A percentile compares a stretch with the other conserved stretches of the same genome.
phyloP scores from a whole-genome alignment of 2,329 filamentous ascomycete species.

The Fusarium torulosum region DNA sequence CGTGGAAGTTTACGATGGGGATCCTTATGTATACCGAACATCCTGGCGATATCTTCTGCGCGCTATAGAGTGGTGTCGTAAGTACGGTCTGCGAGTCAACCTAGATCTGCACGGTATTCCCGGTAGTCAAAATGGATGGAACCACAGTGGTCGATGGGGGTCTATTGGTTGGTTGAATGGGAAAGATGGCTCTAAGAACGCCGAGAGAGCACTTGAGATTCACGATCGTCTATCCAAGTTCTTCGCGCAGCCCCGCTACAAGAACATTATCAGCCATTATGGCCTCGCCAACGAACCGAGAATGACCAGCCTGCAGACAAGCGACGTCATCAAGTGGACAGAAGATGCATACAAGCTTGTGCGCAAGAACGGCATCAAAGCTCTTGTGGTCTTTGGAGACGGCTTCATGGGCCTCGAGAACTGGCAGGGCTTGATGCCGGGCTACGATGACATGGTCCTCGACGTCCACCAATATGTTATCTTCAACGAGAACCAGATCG shows the following conservation, averaged over 20 bases:
- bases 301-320: conserved; percentile 78
- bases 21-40: conserved; percentile 88
- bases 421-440: conserved; percentile 87
- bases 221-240: conserved; percentile 90
- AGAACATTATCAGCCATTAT: conserved; percentile 92
- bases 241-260: conserved; percentile 93
- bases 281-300: conserved; percentile 94
- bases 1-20: conserved; percentile 83
- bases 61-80: conserved; percentile 92
- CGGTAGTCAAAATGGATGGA: conserved; percentile 97
- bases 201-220: conserved; percentile 84
- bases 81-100: conserved; percentile 92
- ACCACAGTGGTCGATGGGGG: conserved; percentile 89
- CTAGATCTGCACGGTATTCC: conserved; percentile 93
- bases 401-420: conserved; percentile 92
- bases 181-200: conserved; percentile 83
- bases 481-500: conserved; percentile 91
- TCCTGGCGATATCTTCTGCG: conserved; percentile 95
- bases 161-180: conserved; percentile 90
- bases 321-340: conserved; percentile 84
- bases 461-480: conserved; percentile 99
- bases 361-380: conserved; percentile 79
- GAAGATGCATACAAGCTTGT: conserved; percentile 77
- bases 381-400: conserved; percentile 87
- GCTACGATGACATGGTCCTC: conserved; percentile 80